phyloP scores from a whole-genome alignment of 495 filamentous ascomycete genomes.

The Articulospora tetracladia region DNA sequence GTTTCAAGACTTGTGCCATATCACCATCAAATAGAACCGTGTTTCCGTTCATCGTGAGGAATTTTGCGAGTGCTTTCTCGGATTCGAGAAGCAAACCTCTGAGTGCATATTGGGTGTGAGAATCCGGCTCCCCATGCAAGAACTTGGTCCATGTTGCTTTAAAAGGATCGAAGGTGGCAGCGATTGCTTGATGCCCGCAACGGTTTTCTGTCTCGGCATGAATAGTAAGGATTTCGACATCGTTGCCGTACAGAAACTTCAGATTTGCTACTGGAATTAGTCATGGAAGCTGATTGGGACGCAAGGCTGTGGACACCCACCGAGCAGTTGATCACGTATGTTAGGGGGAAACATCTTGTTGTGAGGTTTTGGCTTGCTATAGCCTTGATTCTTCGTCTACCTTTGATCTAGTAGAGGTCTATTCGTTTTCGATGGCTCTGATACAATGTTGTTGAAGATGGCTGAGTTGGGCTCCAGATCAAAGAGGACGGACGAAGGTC shows the following conservation, averaged over 20 bases:
- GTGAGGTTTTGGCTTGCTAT: background rate
- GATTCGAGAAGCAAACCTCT: background rate
- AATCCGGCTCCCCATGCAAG: background rate
- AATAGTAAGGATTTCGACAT: constrained; percentile 17
- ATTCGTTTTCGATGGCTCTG: background rate
- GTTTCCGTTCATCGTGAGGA: constrained; percentile 1
- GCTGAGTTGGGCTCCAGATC: no score
- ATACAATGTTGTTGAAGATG: background rate
- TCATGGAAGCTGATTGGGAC: background rate
- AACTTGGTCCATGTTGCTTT: constrained; percentile 1
- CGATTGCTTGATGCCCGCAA: constrained; percentile 1
- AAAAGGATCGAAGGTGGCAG: constrained; percentile 2
- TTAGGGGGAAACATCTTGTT: background rate
- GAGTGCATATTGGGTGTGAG: background rate
- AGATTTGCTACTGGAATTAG: constrained; percentile 5
- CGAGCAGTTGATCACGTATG: constrained; percentile 8
- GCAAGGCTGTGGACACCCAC: constrained; percentile 6
- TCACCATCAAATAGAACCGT: constrained; percentile 4
- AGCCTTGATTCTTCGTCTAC: background rate
- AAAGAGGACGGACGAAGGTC: no score
- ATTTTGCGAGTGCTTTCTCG: constrained; percentile 7
- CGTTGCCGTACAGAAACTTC: constrained; percentile 9
- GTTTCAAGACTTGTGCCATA: background rate
- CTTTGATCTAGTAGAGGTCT: background rate
- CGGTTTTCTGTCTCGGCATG: background rate